phyloP scores from a whole-genome alignment of 495 filamentous ascomycete species.

The Penicillium desertorum region DNA sequence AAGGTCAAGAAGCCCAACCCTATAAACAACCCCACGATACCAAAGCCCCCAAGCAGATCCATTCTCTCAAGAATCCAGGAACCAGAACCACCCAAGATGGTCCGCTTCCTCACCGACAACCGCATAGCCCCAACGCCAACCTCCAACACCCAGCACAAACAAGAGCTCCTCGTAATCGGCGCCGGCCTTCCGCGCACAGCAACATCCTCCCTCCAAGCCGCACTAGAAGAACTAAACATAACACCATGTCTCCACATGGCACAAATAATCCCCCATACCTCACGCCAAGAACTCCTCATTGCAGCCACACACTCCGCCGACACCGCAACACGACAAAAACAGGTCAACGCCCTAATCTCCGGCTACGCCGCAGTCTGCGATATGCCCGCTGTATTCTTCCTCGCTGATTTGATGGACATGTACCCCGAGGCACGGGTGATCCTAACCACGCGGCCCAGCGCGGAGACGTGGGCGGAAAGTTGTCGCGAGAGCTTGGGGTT shows the following conservation, averaged over 20 bases:
- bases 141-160: background rate
- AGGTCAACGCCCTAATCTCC: constrained; percentile 6
- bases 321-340: constrained; percentile 5
- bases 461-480: constrained; percentile 16
- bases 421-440: constrained; percentile 14
- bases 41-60: too few species aligned
- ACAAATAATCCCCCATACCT: constrained; percentile 16
- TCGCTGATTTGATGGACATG: constrained; percentile 16
- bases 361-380: constrained; percentile 18
- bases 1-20: too few species aligned
- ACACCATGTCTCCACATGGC: constrained; percentile 18
- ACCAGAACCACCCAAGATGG: constrained; percentile 2
- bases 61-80: too few species aligned
- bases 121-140: background rate
- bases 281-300: constrained; percentile 11
- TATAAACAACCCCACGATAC: background rate
- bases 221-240: constrained; percentile 15
- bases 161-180: constrained; percentile 13
- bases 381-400: constrained; percentile 19
- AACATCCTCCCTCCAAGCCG: constrained; percentile 21
- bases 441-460: background rate
- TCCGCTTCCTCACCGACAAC: constrained; percentile 15
- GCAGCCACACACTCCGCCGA: constrained; percentile 6
- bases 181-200: constrained; percentile 18
- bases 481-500: constrained; percentile 13